These are phyloP conservation scores for Erysiphe neolycopersici DNA, from an alignment of 2,329 filamentous ascomycete genomes.

Conservation along the genomic window DNA sequence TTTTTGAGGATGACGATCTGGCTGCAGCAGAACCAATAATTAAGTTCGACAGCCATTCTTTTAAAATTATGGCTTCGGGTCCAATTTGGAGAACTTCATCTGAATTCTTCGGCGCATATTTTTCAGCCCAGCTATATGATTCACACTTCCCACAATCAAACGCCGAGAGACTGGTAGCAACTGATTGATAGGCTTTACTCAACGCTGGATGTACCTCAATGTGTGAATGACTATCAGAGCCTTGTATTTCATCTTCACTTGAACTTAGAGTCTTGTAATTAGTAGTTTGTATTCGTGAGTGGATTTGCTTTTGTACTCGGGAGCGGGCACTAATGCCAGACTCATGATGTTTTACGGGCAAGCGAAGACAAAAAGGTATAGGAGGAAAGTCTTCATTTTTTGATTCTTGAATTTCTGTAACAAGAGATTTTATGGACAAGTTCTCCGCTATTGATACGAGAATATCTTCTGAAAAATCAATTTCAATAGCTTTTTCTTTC, in stretches of 20 bases:
- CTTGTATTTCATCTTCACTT: constrained; percentile 16
- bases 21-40: constrained; percentile 53
- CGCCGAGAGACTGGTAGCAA: constrained; percentile 39
- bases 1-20: constrained; percentile 12
- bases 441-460: constrained; percentile 6
- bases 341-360: constrained; percentile 29
- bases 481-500: constrained; percentile 9
- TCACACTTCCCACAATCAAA: constrained; percentile 65
- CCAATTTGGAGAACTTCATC: constrained; percentile 50
- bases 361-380: constrained; percentile 22
- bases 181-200: constrained; percentile 26
- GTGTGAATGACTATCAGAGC: constrained; percentile 2
- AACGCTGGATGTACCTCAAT: constrained; percentile 28
- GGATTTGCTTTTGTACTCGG: constrained; percentile 22
- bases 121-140: constrained; percentile 45
- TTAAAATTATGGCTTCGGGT: constrained; percentile 40
- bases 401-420: constrained; percentile 6
- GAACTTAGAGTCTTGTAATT: constrained; percentile 5
- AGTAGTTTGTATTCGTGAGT: constrained; percentile 2
- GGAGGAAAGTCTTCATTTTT: constrained; percentile 15
- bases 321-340: constrained; percentile 26
- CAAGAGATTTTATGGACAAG: constrained; percentile 5
- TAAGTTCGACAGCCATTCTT: constrained; percentile 55
- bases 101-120: constrained; percentile 50
- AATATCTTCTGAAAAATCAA: constrained; percentile 9